Evolutionary conservation across 2,329 filamentous ascomycete genomes (phyloP), one percentile per base, ranked within the genome.

Genomic region (Exophiala lecanii-corni): DNA sequence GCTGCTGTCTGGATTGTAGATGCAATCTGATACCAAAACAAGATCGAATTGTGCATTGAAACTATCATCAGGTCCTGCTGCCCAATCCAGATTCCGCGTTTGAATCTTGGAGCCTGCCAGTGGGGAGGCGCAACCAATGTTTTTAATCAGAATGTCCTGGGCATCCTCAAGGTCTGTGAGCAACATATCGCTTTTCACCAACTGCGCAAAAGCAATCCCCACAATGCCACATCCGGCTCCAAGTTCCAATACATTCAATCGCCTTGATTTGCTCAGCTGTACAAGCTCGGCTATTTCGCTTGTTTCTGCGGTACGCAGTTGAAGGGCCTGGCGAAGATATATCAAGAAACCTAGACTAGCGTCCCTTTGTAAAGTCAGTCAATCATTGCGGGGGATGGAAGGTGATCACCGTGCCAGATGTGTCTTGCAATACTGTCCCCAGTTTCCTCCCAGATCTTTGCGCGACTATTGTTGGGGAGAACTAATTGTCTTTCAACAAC

Each of bases 371-470:
- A 16, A 34, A 36, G 35, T 36, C 28, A 36, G 26, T 35, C 36
- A n/a, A n/a, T n/a, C n/a, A n/a, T n/a, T n/a, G n/a, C n/a, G n/a
- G n/a, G 12, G 39, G 16, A 20, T 25, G 31, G 3, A 2, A 6
- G 5, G 35, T 35, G 33, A 4, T 35, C 31, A 41, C 63, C 58
- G 20, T 69, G 82, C 82, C 82, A 86, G 36, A 86, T 71, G 64
- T 86, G 82, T 31, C 81, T 69, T 4, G 82, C 82, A 56, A 86
- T 86, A 58, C 79, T 84, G 56, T 86, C 82, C 3, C 82, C 81
- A 0, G 79, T 83, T 56, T 86, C 82, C 59, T 86, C 82, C 68
- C 76, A 81, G 33, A 86, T 74, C 23, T 62, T 61, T 7, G 81
- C 54, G 4, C 57, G 57, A 4, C 64, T 55, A 16, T 64, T 61